Evolutionary conservation across 176 grass and related monocot species (phyloP).

Genomic region (Oryza rufipogon): DNA sequence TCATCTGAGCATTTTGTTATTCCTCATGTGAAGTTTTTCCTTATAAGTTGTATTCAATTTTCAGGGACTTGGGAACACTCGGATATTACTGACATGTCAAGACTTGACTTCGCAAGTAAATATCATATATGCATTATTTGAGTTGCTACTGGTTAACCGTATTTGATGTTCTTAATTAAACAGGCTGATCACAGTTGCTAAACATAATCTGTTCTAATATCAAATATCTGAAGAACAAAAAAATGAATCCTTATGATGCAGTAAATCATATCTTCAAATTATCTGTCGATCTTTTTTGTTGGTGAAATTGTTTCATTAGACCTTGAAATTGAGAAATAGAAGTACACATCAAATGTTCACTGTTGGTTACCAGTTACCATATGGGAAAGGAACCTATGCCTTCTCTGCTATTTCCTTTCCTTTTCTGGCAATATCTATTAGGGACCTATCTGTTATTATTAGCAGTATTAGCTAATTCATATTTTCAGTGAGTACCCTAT

Average conservation of each 20-base stretch:
- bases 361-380: background rate
- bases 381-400: background rate
- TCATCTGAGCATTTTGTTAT: background rate
- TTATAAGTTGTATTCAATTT: conserved; percentile 37
- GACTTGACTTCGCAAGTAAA: conserved; percentile 61
- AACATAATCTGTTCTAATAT: background rate
- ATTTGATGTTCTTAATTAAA: background rate
- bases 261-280: background rate
- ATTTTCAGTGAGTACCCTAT: background rate
- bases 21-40: conserved; percentile 8
- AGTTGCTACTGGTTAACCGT: conserved; percentile 9
- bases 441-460: background rate
- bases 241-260: background rate
- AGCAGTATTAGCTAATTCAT: background rate
- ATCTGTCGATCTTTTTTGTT: background rate
- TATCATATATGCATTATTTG: background rate
- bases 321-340: background rate
- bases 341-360: background rate
- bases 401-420: background rate
- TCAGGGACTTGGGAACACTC: conserved; percentile 57
- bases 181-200: background rate
- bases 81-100: conserved; percentile 63
- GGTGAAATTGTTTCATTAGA: background rate
- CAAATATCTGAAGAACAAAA: background rate
- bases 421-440: background rate